Percentiles rank a stretch among this genome's conserved stretches.
Evolutionary conservation across 2,329 filamentous ascomycete genomes (phyloP).

Genomic region (Xylaria sp.): DNA sequence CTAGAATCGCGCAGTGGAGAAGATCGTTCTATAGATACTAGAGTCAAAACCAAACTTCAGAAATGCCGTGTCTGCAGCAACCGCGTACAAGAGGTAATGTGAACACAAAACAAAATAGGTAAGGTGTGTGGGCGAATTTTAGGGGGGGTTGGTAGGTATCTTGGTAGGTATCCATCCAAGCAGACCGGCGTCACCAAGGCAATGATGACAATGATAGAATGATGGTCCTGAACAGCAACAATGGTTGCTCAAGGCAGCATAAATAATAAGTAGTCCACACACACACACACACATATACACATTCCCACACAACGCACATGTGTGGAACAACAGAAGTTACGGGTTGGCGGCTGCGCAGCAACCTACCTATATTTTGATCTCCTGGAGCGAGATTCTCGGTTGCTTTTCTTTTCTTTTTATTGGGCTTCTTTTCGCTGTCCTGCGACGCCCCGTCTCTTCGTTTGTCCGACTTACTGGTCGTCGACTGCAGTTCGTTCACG

Average conservation of each 20-base stretch:
- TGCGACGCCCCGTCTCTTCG: conserved; percentile 54
- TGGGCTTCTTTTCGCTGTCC: conserved; percentile 65
- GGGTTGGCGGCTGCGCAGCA: background rate
- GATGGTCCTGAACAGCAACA: conserved; percentile 1
- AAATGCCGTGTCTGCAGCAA: conserved; percentile 5
- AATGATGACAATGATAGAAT: background rate
- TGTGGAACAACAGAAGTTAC: conserved; percentile 6
- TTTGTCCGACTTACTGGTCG: conserved; percentile 62
- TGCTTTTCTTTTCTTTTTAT: conserved; percentile 84
- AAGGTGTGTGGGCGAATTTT: background rate
- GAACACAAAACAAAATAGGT: background rate
- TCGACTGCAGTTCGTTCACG: conserved; percentile 61
- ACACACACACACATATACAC: no score
- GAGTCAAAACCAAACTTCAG: conserved; percentile 9
- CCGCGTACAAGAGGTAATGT: conserved; percentile 1
- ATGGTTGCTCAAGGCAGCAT: conserved; percentile 13
- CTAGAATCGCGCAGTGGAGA: conserved; percentile 62
- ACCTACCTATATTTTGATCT: conserved; percentile 55
- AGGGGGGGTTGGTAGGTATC: background rate
- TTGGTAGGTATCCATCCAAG: background rate
- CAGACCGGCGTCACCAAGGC: conserved; percentile 5
- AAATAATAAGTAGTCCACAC: background rate
- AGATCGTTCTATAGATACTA: conserved; percentile 58
- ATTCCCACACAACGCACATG: conserved; percentile 4
- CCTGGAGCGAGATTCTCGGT: conserved; percentile 66